A percentile compares a stretch with the other conserved stretches of the same genome.
phyloP scores from a whole-genome alignment of 208 protist genomes.

The Borovskyia barvae region DNA sequence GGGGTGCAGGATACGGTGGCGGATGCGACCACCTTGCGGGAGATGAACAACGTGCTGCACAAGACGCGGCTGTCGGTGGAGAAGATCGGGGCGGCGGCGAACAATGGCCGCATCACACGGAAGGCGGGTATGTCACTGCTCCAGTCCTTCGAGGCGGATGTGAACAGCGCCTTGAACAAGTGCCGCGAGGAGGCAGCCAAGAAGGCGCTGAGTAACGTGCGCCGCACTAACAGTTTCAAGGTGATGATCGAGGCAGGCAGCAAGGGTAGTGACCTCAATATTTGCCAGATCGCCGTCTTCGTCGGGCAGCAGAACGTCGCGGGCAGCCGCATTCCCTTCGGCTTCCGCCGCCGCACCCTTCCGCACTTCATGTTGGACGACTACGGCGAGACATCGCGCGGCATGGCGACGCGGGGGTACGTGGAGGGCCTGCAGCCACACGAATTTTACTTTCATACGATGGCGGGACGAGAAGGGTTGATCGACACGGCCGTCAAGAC shows the following conservation, averaged over 20 bases:
- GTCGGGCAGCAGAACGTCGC: constrained; percentile 99
- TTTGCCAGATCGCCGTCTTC: constrained; percentile 99
- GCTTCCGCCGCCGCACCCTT: constrained; percentile 96
- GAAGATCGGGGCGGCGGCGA: constrained; percentile 90
- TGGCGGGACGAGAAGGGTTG: constrained; percentile 98
- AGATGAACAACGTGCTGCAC: constrained; percentile 92
- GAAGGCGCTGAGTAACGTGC: constrained; percentile 78
- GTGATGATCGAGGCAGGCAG: constrained; percentile 97
- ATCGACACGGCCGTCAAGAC: constrained; percentile 99
- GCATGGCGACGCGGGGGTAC: constrained; percentile 99
- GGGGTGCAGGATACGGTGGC: constrained; percentile 99
- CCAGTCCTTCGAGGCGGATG: constrained; percentile 98
- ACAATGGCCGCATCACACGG: constrained; percentile 91
- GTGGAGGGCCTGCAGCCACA: constrained; percentile 97
- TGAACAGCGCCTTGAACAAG: constrained; percentile 95
- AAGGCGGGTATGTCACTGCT: constrained; percentile 95
- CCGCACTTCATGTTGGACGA: constrained; percentile 99
- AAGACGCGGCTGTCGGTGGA: constrained; percentile 89
- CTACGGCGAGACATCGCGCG: constrained; percentile 95
- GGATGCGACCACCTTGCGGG: constrained; percentile 86
- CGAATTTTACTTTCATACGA: constrained; percentile 99
- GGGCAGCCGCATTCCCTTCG: constrained; percentile 98
- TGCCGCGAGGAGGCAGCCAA: constrained; percentile 91
- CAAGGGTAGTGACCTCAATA: constrained; percentile 99
- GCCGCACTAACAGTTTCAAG: constrained; percentile 94